phyloP scores from a whole-genome alignment of 305 asterid species.

The Petunia hybrid region DNA sequence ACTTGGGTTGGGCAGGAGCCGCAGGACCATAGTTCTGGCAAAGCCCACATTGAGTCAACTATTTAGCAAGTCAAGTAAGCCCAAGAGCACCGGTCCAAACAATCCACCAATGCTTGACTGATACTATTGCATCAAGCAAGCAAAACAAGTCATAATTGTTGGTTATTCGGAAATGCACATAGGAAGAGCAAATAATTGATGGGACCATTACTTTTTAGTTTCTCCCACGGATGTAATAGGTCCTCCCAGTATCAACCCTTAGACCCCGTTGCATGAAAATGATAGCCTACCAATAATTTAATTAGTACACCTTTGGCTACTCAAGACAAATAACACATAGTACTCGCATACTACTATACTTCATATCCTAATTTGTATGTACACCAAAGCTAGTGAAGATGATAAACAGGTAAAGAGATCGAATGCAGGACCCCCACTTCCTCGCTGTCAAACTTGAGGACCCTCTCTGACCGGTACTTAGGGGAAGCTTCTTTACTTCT shows the following conservation, averaged over 20 bases:
- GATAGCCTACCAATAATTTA: not conserved
- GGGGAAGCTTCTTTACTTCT: not conserved
- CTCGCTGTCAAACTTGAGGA: not conserved
- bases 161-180: not conserved
- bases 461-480: not conserved
- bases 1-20: not conserved
- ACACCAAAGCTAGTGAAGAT: not conserved
- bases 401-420: not conserved
- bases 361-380: not conserved
- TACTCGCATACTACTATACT: too few species aligned
- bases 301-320: not conserved
- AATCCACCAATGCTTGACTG: not conserved
- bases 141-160: constrained; percentile 12
- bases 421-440: constrained; percentile 21
- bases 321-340: too few species aligned
- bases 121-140: not conserved
- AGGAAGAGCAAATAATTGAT: not conserved
- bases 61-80: not conserved
- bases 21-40: constrained; percentile 4
- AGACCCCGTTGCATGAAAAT: not conserved
- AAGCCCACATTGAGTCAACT: not conserved
- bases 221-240: constrained; percentile 19
- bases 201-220: constrained; percentile 9
- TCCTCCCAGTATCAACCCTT: not conserved
- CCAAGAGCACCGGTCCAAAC: not conserved